Evolutionary conservation across 805 yeast genomes (phyloP).

Genomic region (Debaryomyces castellii): DNA sequence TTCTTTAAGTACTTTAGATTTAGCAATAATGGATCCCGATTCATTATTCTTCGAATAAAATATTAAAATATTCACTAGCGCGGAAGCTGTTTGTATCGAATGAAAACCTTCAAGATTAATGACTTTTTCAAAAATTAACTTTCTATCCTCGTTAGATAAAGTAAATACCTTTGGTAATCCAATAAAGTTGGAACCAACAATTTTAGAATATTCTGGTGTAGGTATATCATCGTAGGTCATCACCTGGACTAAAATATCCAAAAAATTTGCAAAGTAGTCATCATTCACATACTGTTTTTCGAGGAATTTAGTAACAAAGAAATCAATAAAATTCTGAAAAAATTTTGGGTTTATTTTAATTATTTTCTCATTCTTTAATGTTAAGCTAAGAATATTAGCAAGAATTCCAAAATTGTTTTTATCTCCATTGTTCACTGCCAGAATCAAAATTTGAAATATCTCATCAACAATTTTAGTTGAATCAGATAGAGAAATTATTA

Average conservation of each 20-base stretch:
- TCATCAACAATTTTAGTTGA: constrained; percentile 7
- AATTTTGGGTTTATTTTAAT: constrained; percentile 7
- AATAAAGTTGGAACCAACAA: constrained; percentile 9
- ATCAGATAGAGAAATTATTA: constrained; percentile 10
- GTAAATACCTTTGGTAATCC: constrained; percentile 11
- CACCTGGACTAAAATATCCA: constrained; percentile 55
- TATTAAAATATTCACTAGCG: constrained; percentile 55
- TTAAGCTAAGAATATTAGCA: constrained; percentile 11
- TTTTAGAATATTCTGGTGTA: constrained; percentile 29
- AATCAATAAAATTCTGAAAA: constrained; percentile 33
- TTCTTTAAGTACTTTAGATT: constrained; percentile 46
- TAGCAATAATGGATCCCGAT: constrained; percentile 39
- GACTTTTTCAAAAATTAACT: constrained; percentile 44
- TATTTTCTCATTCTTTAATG: constrained; percentile 12
- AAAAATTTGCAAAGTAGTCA: constrained; percentile 60
- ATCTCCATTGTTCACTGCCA: constrained; percentile 8
- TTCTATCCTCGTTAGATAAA: constrained; percentile 17
- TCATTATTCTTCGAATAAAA: constrained; percentile 49
- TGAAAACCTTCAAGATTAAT: constrained; percentile 39
- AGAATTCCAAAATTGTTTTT: constrained; percentile 9
- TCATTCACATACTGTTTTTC: constrained; percentile 22
- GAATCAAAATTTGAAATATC: constrained; percentile 12
- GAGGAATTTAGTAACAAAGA: constrained; percentile 27
- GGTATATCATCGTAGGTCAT: constrained; percentile 56
- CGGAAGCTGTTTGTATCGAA: constrained; percentile 47